Evolutionary conservation across 306 rosid species (phyloP).

Genomic region (Lotus japonicus): DNA sequence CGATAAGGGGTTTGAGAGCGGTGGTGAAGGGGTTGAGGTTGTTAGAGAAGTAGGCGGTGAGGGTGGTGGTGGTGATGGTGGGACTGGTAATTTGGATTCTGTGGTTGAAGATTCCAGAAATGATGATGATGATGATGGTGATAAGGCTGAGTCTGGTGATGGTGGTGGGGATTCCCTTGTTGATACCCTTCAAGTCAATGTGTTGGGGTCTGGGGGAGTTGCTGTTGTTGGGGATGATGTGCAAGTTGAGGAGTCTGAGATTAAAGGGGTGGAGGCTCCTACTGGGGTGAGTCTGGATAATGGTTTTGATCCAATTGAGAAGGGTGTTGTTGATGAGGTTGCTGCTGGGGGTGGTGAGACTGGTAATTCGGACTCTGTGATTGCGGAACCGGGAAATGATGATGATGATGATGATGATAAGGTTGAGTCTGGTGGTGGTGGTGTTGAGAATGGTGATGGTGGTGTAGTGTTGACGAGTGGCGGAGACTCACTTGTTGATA

Average conservation of each 20-base stretch:
- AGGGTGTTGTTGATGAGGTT: constrained; percentile 19
- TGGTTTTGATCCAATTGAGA: constrained; percentile 35
- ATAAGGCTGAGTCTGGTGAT: not conserved
- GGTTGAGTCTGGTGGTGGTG: not conserved
- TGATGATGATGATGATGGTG: constrained; percentile 15
- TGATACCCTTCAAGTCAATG: constrained; percentile 23
- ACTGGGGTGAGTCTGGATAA: constrained; percentile 38
- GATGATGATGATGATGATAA: constrained; percentile 5
- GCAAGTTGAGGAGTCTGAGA: constrained; percentile 33
- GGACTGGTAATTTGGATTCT: constrained; percentile 14
- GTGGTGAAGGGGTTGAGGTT: constrained; percentile 10
- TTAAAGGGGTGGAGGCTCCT: constrained; percentile 27
- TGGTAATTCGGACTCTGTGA: constrained; percentile 17
- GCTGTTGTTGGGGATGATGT: constrained; percentile 43
- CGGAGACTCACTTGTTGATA: constrained; percentile 38
- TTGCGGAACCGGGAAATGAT: constrained; percentile 11
- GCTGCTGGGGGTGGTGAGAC: constrained; percentile 13
- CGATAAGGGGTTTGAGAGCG: constrained; percentile 12
- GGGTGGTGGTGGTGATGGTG: constrained; percentile 17
- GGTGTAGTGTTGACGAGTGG: not conserved
- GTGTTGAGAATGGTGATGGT: not conserved
- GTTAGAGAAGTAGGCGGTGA: constrained; percentile 5
- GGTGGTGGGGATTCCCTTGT: constrained; percentile 34
- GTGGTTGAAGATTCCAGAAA: constrained; percentile 11
- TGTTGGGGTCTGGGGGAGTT: constrained; percentile 30